These are phyloP conservation scores for Rubia peregrina DNA, from an alignment of 305 asterid genomes.

Conservation along the genomic window DNA sequence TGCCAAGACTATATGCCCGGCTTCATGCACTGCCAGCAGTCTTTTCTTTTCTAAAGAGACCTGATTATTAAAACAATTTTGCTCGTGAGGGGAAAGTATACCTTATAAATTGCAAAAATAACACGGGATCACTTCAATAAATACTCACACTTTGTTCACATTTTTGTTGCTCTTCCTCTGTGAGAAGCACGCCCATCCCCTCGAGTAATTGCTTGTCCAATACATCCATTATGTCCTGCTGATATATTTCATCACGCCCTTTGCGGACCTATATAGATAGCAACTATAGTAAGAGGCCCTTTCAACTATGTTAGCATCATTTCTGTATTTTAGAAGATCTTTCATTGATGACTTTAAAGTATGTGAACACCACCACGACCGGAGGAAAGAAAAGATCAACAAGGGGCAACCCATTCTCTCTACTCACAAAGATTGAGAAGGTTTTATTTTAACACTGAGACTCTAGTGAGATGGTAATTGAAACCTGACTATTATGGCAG, in stretches of 20 bases:
- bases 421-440: not conserved
- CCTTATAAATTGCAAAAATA: conserved; percentile 8
- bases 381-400: not conserved
- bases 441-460: not conserved
- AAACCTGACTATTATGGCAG: not conserved
- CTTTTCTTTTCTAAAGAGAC: conserved; percentile 73
- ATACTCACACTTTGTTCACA: conserved; percentile 73
- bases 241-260: conserved; percentile 69
- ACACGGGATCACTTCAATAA: conserved; percentile 10
- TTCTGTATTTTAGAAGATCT: not conserved
- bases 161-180: conserved; percentile 98
- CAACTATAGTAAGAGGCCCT: conserved; percentile 3
- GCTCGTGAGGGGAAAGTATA: conserved; percentile 8
- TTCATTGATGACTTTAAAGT: not conserved
- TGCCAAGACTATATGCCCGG: conserved; percentile 94
- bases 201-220: conserved; percentile 98
- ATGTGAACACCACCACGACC: not conserved
- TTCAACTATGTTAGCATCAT: not conserved
- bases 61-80: conserved; percentile 24
- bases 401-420: not conserved
- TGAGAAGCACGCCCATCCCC: conserved; percentile 99
- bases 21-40: conserved; percentile 96
- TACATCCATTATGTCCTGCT: conserved; percentile 87
- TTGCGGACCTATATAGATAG: conserved; percentile 62
- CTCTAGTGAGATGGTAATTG: not conserved